Conservation (phyloP, 805 yeast genomes). For the Schwanniomyces occidentalis region DNA sequence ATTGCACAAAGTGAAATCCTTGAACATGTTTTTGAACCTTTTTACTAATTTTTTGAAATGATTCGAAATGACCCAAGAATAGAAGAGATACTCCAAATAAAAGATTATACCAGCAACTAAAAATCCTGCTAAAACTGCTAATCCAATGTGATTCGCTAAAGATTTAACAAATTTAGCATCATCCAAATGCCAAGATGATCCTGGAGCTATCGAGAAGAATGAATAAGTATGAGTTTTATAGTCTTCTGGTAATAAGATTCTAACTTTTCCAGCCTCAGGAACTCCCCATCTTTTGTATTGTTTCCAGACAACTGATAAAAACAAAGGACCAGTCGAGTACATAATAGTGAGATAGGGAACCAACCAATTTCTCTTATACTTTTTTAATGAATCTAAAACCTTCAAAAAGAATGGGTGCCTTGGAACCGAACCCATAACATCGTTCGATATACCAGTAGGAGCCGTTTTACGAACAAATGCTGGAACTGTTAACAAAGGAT, state of each 20-base stretch:
- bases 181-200: slow-evolving; percentile 90
- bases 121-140: slow-evolving; percentile 73
- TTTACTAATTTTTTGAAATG: slow-evolving; percentile 25
- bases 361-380: slow-evolving; percentile 67
- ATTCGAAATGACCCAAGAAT: slow-evolving; percentile 32
- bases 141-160: slow-evolving; percentile 70
- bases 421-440: slow-evolving; percentile 88
- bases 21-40: slow-evolving; percentile 8
- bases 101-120: slow-evolving; percentile 47
- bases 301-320: slow-evolving; percentile 83
- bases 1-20: slow-evolving; percentile 2
- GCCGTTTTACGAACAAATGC: slow-evolving; percentile 85
- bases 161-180: slow-evolving; percentile 80
- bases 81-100: slow-evolving; percentile 40
- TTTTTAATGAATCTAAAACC: slow-evolving; percentile 62
- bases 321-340: slow-evolving; percentile 92
- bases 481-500: slow-evolving; percentile 77
- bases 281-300: slow-evolving; percentile 81
- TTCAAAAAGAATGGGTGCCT: slow-evolving; percentile 81
- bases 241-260: slow-evolving; percentile 70
- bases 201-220: slow-evolving; percentile 73
- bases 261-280: slow-evolving; percentile 62
- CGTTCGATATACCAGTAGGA: slow-evolving; percentile 92
- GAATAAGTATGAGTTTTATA: slow-evolving; percentile 62
- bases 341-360: slow-evolving; percentile 89